Evolutionary conservation across 192 early-diverging fungal species (phyloP), one percentile per base, ranked within the genome.

Genomic region (Rhizophagus sp.): DNA sequence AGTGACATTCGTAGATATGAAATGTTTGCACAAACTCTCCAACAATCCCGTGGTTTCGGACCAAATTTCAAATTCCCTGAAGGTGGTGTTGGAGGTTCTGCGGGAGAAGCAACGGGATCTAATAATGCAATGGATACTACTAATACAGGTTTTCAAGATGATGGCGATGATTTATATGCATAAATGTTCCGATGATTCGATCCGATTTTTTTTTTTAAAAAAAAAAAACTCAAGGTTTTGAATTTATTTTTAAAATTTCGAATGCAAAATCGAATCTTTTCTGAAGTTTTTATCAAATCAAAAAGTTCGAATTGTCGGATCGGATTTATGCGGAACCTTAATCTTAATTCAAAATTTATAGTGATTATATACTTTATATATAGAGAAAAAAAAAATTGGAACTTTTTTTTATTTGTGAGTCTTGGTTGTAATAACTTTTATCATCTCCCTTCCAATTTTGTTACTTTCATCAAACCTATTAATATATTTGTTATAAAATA

Each of bases 1-100:
- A 95, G 93, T 80, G 98, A 99, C 80, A 97, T 98, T 79, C 96
- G 96, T 83, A 96, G 94, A 87, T 99, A 99, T 87, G 97, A 99
- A 89, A 97, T 98, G 95, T 99, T 99, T 92, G 94, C 98, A 22
- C 96, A 97, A 83, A 99, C 97, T 86, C 87, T 99, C 84, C 97
- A 98, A 86, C 96, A 97, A 86, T 89, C 94, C 47, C 94, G 95
- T 52, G 98, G 98, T 52, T 95, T 97, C 87, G 97, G 95, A 65
- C 71, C 80, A 49, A 89, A 89, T 25, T 99, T 99, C 90, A 98
- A 97, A 91, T 99, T 99, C 94, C 96, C 98, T 39, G 90, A 92
- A 78, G 88, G 90, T 6, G 86, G 88, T 68, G 73, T 87, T 25
- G 87, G 83, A 15, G 87, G 88, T 67, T 82, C 80, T 66, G 80